Conservation (phyloP, 129 eudicot genomes). For the Arctium minus region DNA sequence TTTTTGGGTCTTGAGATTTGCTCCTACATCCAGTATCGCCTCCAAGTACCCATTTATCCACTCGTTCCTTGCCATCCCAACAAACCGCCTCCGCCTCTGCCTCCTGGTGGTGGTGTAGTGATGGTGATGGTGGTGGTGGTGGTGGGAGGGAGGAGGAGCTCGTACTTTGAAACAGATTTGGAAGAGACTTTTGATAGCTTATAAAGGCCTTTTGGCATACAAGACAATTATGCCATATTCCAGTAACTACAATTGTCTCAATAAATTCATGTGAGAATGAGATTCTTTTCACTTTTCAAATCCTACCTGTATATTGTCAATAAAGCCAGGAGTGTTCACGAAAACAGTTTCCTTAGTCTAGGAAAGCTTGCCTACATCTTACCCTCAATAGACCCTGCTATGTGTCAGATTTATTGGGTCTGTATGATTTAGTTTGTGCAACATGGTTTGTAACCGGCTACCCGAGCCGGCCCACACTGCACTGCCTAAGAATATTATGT, state of each 20-base stretch:
- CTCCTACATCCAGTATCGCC: constrained; percentile 65
- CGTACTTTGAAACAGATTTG: constrained; percentile 30
- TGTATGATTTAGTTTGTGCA: not conserved
- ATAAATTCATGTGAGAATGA: constrained; percentile 7
- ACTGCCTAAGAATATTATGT: not conserved
- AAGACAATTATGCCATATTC: constrained; percentile 32
- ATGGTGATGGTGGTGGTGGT: not conserved
- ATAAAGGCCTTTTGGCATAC: constrained; percentile 29
- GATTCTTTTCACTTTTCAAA: constrained; percentile 24
- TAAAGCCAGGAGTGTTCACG: not conserved
- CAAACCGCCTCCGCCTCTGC: constrained; percentile 13
- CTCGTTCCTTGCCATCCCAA: constrained; percentile 50
- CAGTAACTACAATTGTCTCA: not conserved
- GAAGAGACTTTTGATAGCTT: constrained; percentile 25
- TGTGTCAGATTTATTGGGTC: not conserved
- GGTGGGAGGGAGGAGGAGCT: constrained; percentile 10
- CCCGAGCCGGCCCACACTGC: no score
- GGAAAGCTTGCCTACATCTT: not conserved
- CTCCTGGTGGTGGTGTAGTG: not conserved
- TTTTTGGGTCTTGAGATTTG: constrained; percentile 32
- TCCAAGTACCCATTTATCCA: constrained; percentile 78
- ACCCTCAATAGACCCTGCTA: no score
- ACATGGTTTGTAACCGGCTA: not conserved
- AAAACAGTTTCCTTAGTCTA: not conserved
- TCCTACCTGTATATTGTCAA: not conserved